These are phyloP conservation scores for Aspergillus nomiae DNA, from an alignment of 2,329 filamentous ascomycete genomes.

Conservation along the genomic window DNA sequence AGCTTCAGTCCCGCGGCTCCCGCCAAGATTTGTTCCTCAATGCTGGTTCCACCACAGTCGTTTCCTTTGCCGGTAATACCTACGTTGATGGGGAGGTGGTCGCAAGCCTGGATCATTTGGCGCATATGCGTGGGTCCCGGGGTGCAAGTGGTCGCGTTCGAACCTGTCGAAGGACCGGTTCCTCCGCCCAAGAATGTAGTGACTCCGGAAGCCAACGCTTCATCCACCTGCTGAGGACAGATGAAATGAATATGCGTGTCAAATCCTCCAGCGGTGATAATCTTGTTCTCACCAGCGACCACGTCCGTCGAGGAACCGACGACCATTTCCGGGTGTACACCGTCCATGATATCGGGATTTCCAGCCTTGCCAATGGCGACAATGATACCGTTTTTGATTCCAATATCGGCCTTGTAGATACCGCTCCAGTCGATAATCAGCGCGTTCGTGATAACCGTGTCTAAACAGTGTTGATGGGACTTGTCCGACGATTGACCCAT, in stretches of 20 bases:
- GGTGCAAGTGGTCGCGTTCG: constrained; percentile 90
- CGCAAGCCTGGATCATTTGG: constrained; percentile 87
- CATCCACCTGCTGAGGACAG: constrained; percentile 86
- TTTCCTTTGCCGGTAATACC: constrained; percentile 95
- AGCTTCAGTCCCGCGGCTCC: constrained; percentile 90
- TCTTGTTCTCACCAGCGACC: constrained; percentile 85
- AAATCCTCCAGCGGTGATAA: constrained; percentile 85
- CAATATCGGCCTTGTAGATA: constrained; percentile 96
- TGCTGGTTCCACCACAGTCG: constrained; percentile 68
- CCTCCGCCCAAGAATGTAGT: constrained; percentile 91
- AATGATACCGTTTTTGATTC: constrained; percentile 84
- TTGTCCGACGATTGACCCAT: constrained; percentile 91
- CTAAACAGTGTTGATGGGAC: constrained; percentile 70
- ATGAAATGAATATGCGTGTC: constrained; percentile 94
- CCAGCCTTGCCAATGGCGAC: constrained; percentile 91
- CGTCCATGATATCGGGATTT: constrained; percentile 96
- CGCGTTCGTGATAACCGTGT: constrained; percentile 86
- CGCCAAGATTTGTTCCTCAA: constrained; percentile 78
- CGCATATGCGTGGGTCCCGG: constrained; percentile 80
- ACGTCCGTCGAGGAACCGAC: constrained; percentile 90
- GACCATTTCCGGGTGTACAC: constrained; percentile 74
- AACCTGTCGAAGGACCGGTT: constrained; percentile 88
- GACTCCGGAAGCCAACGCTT: constrained; percentile 80
- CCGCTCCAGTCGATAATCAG: constrained; percentile 88
- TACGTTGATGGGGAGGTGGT: constrained; percentile 79